A percentile compares a stretch with the other conserved stretches of the same genome.
These are phyloP conservation scores for Botrytis cinerea DNA, from an alignment of 2,329 filamentous ascomycete species.

Conservation along the genomic window DNA sequence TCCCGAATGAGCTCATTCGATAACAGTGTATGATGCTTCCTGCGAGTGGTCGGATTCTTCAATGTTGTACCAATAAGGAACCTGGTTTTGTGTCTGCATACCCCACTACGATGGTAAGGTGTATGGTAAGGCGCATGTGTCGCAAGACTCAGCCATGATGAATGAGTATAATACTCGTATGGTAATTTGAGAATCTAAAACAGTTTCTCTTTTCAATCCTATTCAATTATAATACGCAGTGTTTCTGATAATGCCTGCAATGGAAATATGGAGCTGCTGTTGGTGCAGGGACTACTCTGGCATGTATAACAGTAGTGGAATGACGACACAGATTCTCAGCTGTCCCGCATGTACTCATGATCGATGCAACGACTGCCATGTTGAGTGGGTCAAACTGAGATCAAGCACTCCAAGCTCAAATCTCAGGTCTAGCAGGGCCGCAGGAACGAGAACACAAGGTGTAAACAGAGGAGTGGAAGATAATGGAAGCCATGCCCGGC, in stretches of 20 bases:
- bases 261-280: neutral
- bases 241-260: too few species aligned
- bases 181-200: too few species aligned
- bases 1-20: neutral
- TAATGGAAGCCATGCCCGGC: fast-evolving
- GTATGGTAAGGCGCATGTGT: neutral
- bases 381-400: neutral
- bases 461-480: neutral
- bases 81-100: neutral
- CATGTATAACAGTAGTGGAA: neutral
- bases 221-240: too few species aligned
- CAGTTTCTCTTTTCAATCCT: neutral
- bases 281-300: neutral
- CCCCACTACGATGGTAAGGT: neutral
- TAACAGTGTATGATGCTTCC: neutral
- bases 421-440: fast-evolving
- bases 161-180: neutral
- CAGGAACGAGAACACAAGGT: fast-evolving
- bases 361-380: neutral
- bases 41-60: neutral
- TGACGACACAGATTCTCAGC: neutral
- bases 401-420: neutral
- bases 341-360: neutral
- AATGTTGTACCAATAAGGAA: neutral
- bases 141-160: neutral